A percentile compares a stretch with the other conserved stretches of the same genome.
Evolutionary conservation across 495 filamentous ascomycete species (phyloP).

Genomic region (Xeromyces bisporus): DNA sequence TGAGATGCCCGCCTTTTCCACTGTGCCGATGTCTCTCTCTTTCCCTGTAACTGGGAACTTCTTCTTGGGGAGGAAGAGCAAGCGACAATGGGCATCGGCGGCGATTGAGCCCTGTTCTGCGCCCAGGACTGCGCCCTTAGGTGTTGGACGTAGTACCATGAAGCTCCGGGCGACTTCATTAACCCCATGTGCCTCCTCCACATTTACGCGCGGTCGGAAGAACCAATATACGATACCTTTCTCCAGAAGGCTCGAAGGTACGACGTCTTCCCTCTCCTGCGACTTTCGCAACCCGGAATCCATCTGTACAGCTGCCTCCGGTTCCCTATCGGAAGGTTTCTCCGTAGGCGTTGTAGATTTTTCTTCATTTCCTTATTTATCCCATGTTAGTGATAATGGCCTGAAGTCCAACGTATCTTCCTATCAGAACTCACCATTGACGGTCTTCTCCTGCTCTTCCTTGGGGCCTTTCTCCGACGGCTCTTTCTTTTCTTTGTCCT

Average conservation of each 20-base stretch:
- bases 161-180: conserved; percentile 65
- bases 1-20: conserved; percentile 55
- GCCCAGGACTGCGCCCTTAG: conserved; percentile 47
- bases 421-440: neutral
- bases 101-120: conserved; percentile 40
- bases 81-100: conserved; percentile 42
- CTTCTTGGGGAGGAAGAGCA: conserved; percentile 78
- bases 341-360: conserved; percentile 1
- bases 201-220: conserved; percentile 57
- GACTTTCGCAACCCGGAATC: conserved; percentile 19
- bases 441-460: conserved; percentile 1
- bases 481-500: conserved; percentile 3
- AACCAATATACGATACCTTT: conserved; percentile 96
- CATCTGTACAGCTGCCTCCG: neutral
- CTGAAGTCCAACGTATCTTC: neutral
- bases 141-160: conserved; percentile 65
- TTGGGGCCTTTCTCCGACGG: neutral
- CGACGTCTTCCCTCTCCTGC: conserved; percentile 32
- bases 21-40: conserved; percentile 69
- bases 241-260: conserved; percentile 66
- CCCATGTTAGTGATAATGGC: neutral
- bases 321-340: conserved; percentile 2
- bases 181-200: conserved; percentile 52
- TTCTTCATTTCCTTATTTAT: neutral
- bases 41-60: conserved; percentile 51